Conservation (phyloP, 1,284 basidiomycete genomes). For the Apiotrichum veenhuisii region DNA sequence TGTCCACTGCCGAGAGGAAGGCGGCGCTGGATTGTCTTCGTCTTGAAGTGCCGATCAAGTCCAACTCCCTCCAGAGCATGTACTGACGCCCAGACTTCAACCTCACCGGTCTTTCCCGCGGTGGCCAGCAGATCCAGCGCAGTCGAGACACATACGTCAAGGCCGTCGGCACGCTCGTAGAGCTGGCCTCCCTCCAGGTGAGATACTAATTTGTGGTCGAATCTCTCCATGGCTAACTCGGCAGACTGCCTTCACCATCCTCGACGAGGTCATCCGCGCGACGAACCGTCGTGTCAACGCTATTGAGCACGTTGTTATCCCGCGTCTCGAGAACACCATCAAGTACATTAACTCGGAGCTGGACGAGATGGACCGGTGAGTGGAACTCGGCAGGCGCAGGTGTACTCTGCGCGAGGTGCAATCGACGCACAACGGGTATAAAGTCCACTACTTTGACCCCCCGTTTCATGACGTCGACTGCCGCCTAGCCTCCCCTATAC, state of each 20-base stretch:
- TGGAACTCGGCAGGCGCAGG: too few relatives aligned
- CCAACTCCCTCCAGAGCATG: not conserved
- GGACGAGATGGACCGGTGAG: slow-evolving; percentile 85
- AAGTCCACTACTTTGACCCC: too few relatives aligned
- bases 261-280: slow-evolving; percentile 97
- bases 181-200: slow-evolving; percentile 80
- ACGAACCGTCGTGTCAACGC: slow-evolving; percentile 98
- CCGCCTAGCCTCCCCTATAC: not conserved
- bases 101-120: slow-evolving; percentile 93
- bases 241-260: slow-evolving; percentile 95
- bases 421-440: too few relatives aligned
- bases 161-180: slow-evolving; percentile 93
- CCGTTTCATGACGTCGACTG: too few relatives aligned
- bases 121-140: slow-evolving; percentile 92
- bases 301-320: slow-evolving; percentile 97
- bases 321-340: slow-evolving; percentile 93
- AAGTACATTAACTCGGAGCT: slow-evolving; percentile 94
- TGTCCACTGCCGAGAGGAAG: not conserved
- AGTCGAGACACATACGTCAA: slow-evolving; percentile 95
- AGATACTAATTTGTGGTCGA: slow-evolving; percentile 12
- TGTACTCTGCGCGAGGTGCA: too few relatives aligned
- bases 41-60: too few relatives aligned
- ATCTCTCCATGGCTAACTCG: not conserved
- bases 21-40: too few relatives aligned
- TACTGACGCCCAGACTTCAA: slow-evolving; percentile 72